These are phyloP conservation scores for Aureobasidium sp. DNA, from an alignment of 2,329 filamentous ascomycete species.

Conservation along the genomic window DNA sequence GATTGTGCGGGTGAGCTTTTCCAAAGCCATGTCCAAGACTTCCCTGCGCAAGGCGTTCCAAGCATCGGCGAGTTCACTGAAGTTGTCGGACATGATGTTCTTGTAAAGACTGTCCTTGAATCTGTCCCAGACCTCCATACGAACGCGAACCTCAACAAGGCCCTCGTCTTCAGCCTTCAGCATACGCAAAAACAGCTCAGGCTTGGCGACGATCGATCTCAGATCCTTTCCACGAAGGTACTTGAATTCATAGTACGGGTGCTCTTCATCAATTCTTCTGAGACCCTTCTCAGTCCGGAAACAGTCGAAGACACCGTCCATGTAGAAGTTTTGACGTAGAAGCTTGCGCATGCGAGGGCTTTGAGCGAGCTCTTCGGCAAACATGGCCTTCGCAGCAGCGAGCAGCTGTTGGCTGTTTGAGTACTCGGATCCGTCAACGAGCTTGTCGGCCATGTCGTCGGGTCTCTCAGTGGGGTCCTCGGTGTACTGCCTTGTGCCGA, in stretches of 20 bases:
- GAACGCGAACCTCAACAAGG: conserved; percentile 75
- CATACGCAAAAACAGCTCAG: conserved; percentile 93
- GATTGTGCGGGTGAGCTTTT: conserved; percentile 76
- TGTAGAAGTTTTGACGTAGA: conserved; percentile 76
- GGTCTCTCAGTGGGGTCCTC: conserved; percentile 78
- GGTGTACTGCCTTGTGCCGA: conserved; percentile 71
- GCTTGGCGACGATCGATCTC: conserved; percentile 68
- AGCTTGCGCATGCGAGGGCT: conserved; percentile 86
- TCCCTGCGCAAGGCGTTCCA: conserved; percentile 89
- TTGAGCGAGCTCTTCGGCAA: conserved; percentile 80
- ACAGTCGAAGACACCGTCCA: conserved; percentile 77
- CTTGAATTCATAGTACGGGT: conserved; percentile 97
- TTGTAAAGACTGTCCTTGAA: conserved; percentile 71
- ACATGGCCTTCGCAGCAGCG: conserved; percentile 75
- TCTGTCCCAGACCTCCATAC: conserved; percentile 65
- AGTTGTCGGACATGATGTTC: conserved; percentile 90
- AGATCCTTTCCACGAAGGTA: conserved; percentile 89
- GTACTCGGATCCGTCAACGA: conserved; percentile 66
- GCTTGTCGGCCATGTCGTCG: conserved; percentile 76
- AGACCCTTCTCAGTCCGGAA: conserved; percentile 89
- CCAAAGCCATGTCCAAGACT: conserved; percentile 72
- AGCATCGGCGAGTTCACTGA: conserved; percentile 86
- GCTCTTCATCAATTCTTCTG: conserved; percentile 86
- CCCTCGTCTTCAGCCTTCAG: conserved; percentile 94
- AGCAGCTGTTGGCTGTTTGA: conserved; percentile 69